Evolutionary conservation across 164 flowering plant species (phyloP).

Genomic region (Piper longum): DNA sequence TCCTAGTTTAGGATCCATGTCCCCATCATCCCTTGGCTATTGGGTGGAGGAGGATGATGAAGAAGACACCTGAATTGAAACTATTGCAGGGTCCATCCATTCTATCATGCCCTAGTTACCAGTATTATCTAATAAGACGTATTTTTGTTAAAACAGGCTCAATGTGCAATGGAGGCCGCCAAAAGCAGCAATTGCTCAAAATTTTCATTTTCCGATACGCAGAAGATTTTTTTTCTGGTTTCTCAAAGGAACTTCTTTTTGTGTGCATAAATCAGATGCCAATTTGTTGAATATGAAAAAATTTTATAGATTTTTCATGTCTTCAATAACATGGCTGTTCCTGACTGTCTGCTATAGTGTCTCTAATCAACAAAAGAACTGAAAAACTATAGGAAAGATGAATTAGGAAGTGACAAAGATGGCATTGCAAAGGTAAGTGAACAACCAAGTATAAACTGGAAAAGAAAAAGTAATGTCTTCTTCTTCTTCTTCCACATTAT

Average conservation of each 20-base stretch:
- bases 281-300: not conserved
- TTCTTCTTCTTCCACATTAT: too few relatives aligned
- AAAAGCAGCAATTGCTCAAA: constrained; percentile 53
- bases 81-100: not conserved
- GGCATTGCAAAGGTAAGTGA: too few relatives aligned
- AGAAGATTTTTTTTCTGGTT: constrained; percentile 14
- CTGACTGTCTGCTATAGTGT: not conserved
- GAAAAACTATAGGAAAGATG: too few relatives aligned
- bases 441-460: too few relatives aligned
- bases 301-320: not conserved
- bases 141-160: constrained; percentile 20
- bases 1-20: not conserved
- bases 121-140: not conserved
- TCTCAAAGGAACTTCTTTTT: not conserved
- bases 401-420: too few relatives aligned
- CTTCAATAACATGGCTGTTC: not conserved
- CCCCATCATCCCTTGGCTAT: not conserved
- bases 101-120: not conserved
- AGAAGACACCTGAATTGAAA: not conserved
- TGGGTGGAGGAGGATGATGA: not conserved
- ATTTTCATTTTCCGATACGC: constrained; percentile 84
- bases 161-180: constrained; percentile 44
- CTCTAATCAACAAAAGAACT: too few relatives aligned
- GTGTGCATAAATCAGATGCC: not conserved
- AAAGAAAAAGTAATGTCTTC: too few relatives aligned